Percentiles rank a stretch among this genome's conserved stretches.
Evolutionary conservation across 1,139 yeast genomes (phyloP).

Genomic region (Candida smagusa): DNA sequence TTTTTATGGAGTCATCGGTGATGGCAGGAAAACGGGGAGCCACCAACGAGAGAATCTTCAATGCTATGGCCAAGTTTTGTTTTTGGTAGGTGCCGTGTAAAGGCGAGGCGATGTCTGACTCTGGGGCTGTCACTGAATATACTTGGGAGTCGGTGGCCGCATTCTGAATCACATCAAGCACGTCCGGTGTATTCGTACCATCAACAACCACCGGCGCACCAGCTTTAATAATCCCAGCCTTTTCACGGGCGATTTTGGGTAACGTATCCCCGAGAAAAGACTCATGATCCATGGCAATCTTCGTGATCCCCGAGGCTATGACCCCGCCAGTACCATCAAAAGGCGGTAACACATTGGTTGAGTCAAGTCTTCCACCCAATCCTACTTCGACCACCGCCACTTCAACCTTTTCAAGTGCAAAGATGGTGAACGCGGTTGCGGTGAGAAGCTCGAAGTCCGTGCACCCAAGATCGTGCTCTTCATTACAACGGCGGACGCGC

Average conservation of each 20-base stretch:
- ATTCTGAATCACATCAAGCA: constrained; percentile 38
- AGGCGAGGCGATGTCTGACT: constrained; percentile 37
- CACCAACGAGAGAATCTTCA: constrained; percentile 49
- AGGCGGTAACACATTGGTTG: constrained; percentile 64
- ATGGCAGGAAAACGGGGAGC: constrained; percentile 16
- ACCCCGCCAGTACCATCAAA: constrained; percentile 32
- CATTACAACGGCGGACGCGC: constrained; percentile 35
- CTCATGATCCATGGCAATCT: constrained; percentile 85
- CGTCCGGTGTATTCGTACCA: constrained; percentile 56
- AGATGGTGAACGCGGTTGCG: constrained; percentile 77
- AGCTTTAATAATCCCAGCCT: constrained; percentile 77
- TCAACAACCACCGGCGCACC: constrained; percentile 69
- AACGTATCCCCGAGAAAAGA: constrained; percentile 65
- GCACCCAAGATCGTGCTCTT: constrained; percentile 49
- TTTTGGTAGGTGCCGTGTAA: constrained; percentile 70
- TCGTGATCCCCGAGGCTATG: constrained; percentile 71
- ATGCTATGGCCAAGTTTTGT: constrained; percentile 67
- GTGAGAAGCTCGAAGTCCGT: constrained; percentile 87
- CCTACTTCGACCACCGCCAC: constrained; percentile 88
- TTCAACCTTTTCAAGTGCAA: constrained; percentile 55
- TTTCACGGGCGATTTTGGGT: constrained; percentile 63
- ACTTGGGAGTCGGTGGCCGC: constrained; percentile 21
- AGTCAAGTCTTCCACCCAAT: constrained; percentile 82
- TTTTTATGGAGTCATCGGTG: constrained; percentile 29
- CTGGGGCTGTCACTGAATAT: constrained; percentile 16